Evolutionary conservation across 2,329 filamentous ascomycete species (phyloP).

Genomic region (Hypoxylon sp.): DNA sequence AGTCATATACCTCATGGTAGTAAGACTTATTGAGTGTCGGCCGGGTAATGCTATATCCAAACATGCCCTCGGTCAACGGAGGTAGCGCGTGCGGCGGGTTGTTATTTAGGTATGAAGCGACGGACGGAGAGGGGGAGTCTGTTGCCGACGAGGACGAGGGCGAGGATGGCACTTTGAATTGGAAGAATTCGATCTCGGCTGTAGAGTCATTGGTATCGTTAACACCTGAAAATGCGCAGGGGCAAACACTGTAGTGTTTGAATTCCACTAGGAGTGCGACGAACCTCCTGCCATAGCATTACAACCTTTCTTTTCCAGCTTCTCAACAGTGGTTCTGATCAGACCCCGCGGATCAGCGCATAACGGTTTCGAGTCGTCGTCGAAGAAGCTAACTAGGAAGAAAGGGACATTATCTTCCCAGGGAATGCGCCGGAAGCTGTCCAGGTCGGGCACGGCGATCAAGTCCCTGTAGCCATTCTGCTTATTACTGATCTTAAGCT

Average conservation of each 20-base stretch:
- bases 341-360: slow-evolving; percentile 80
- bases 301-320: slow-evolving; percentile 73
- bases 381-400: slow-evolving; percentile 80
- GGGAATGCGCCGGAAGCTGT: slow-evolving; percentile 79
- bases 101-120: slow-evolving; percentile 75
- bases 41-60: slow-evolving; percentile 83
- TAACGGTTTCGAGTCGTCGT: slow-evolving; percentile 75
- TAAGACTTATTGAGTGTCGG: slow-evolving; percentile 86
- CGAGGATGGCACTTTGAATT: slow-evolving; percentile 54
- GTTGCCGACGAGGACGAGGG: slow-evolving; percentile 38
- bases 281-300: slow-evolving; percentile 83
- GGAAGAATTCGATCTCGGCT: slow-evolving; percentile 84
- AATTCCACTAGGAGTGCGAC: slow-evolving; percentile 45
- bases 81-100: slow-evolving; percentile 76
- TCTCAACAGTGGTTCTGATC: slow-evolving; percentile 72
- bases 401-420: slow-evolving; percentile 85
- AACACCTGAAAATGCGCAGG: slow-evolving; percentile 10
- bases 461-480: slow-evolving; percentile 85
- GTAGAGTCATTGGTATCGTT: slow-evolving; percentile 21
- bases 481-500: slow-evolving; percentile 82
- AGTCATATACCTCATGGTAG: slow-evolving; percentile 82
- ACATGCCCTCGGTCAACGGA: slow-evolving; percentile 84
- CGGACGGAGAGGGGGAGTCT: slow-evolving; percentile 62
- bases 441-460: slow-evolving; percentile 79
- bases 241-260: not conserved